Base-by-base conservation (phyloP, 495 filamentous ascomycete genomes). In the Letharia columbiana region DNA sequence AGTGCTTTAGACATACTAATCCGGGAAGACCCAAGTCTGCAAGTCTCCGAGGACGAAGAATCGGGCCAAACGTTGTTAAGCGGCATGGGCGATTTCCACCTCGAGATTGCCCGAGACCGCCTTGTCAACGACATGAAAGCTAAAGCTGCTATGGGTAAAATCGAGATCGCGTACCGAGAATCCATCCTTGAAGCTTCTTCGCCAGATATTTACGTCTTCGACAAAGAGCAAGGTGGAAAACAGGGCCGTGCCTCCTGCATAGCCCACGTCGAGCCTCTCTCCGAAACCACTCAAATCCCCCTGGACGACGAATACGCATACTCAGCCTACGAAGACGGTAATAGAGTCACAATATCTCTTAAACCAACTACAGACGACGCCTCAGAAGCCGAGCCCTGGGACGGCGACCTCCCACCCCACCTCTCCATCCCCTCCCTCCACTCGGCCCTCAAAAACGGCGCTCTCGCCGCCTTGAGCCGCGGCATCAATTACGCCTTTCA, bases 1-100 rank as follows among this genome's bases (percentile, higher is more conserved):
- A 87, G 88, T n/a, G 84, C 86, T 3, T 80, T 99, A 4, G 82
- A 80, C 2, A 80, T 93, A 56, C 83, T 96, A 17, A 80, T 96
- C 0, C 84, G 95, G 59, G 95, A 99, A 78, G 95, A 99, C 72
- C 95, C 95, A 28, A 96, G 91, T 74, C 77, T 99, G n/a, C 84
- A 92, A 35, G 86, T 96, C 72, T 87, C 79, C 58, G 77, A 88
- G 31, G 91, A 98, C 71, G 88, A 92, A 69, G 95, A 97, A 72
- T 91, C 91, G 0, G 94, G 92, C 2, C 93, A 96, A 69, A 96
- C 92, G 23, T 87, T 96, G 12, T 80, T 99, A 2, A 91, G 89
- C 47, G 95, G 95, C 15, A 99, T 99, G 95, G 95, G 95, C 4
- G 91, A 96, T 62, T 84, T 99, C n/a, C 95, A 99, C 74, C 85